Evolutionary conservation across 2,329 filamentous ascomycete genomes (phyloP).

Genomic region (Pestalotiopsis sp.): DNA sequence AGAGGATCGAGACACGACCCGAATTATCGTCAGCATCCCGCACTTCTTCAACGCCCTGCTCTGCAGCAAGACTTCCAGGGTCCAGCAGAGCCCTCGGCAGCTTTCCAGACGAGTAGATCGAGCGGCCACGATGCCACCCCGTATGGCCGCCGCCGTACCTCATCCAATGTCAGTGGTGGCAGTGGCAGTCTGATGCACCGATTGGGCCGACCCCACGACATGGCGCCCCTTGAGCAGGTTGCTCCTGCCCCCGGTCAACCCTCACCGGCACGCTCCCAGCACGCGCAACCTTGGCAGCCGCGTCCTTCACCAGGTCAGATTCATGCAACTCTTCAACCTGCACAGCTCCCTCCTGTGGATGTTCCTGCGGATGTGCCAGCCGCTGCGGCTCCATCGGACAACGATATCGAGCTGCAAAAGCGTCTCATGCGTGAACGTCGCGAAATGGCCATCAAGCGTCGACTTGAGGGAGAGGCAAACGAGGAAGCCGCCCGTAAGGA

Average conservation of each 20-base stretch:
- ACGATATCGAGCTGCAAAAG: slow-evolving; percentile 66
- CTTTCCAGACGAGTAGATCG: slow-evolving; percentile 79
- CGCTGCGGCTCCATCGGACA: slow-evolving; percentile 41
- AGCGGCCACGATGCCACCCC: slow-evolving; percentile 62
- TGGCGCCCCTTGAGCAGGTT: slow-evolving; percentile 44
- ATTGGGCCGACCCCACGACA: slow-evolving; percentile 45
- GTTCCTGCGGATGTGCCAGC: slow-evolving; percentile 26
- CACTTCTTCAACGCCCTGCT: slow-evolving; percentile 75
- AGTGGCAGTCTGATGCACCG: slow-evolving; percentile 72
- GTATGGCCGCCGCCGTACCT: slow-evolving; percentile 78
- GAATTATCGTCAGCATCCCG: slow-evolving; percentile 60
- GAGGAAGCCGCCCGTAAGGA: slow-evolving; percentile 74
- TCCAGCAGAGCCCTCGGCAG: slow-evolving; percentile 80
- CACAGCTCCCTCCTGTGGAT: slow-evolving; percentile 31
- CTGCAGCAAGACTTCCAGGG: slow-evolving; percentile 62
- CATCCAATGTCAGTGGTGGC: slow-evolving; percentile 88
- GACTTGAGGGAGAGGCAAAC: slow-evolving; percentile 69
- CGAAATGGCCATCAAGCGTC: slow-evolving; percentile 69
- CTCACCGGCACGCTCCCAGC: slow-evolving; percentile 38
- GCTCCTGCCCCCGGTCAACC: slow-evolving; percentile 42
- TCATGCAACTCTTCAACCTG: slow-evolving; percentile 42
- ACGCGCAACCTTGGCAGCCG: slow-evolving; percentile 41
- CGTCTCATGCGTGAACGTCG: slow-evolving; percentile 74
- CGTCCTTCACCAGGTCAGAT: slow-evolving; percentile 46
- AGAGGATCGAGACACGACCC: slow-evolving; percentile 72